A percentile compares a stretch with the other conserved stretches of the same genome.
Evolutionary conservation across 2,329 filamentous ascomycete species (phyloP).

Genomic region (Phyllosticta capitalensis): DNA sequence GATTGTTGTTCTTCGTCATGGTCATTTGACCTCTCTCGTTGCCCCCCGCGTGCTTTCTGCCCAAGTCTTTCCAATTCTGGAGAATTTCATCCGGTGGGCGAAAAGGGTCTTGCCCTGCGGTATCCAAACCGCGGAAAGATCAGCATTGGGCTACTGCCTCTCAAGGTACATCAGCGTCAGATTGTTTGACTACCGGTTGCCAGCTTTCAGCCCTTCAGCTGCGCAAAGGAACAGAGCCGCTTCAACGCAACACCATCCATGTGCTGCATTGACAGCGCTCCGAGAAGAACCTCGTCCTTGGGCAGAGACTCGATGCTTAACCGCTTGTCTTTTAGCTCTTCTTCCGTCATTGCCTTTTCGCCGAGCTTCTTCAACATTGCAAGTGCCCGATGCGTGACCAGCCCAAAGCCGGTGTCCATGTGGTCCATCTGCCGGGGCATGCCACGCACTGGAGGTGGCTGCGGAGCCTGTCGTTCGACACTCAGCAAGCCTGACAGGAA

Average conservation of each 20-base stretch:
- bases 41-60: background rate
- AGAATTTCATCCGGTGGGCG: background rate
- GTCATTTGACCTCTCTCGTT: too few relatives aligned
- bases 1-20: background rate
- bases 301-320: slow-evolving; percentile 27
- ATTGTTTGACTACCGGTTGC: background rate
- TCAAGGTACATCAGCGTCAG: background rate
- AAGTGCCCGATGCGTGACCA: slow-evolving; percentile 36
- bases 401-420: slow-evolving; percentile 27
- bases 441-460: slow-evolving; percentile 7
- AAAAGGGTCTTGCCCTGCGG: background rate
- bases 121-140: background rate
- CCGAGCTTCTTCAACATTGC: slow-evolving; percentile 38
- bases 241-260: slow-evolving; percentile 36
- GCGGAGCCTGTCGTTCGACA: slow-evolving; percentile 14
- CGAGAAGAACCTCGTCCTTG: slow-evolving; percentile 35
- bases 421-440: slow-evolving; percentile 23
- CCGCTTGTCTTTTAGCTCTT: slow-evolving; percentile 16
- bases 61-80: background rate
- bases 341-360: slow-evolving; percentile 33
- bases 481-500: slow-evolving; percentile 61
- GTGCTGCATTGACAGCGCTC: slow-evolving; percentile 35
- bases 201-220: slow-evolving; percentile 21
- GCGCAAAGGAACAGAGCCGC: slow-evolving; percentile 30
- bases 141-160: background rate